These are phyloP conservation scores for Yamadazyma atmosphaerica DNA, from an alignment of 1,139 yeast genomes.

Conservation along the genomic window DNA sequence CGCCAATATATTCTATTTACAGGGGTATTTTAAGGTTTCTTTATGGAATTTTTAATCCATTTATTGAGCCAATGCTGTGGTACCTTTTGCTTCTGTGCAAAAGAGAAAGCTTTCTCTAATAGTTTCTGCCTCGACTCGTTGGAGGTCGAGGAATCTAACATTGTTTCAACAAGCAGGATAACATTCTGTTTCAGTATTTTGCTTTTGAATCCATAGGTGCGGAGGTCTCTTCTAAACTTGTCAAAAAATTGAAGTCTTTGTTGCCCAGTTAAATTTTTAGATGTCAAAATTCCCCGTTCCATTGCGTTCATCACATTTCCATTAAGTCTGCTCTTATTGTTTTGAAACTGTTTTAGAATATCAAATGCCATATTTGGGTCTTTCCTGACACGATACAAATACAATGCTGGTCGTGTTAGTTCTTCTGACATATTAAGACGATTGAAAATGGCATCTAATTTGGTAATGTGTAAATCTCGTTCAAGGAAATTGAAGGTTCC, in stretches of 20 bases:
- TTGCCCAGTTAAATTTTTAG: background rate
- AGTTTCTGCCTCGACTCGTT: background rate
- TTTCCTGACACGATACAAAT: slow-evolving; percentile 3
- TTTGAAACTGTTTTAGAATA: slow-evolving; percentile 4
- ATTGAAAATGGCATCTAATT: background rate
- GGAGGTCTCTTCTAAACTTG: slow-evolving; percentile 8
- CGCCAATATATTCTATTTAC: too few species aligned
- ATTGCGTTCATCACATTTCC: slow-evolving; percentile 8
- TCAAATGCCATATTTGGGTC: slow-evolving; percentile 7
- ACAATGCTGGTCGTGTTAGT: background rate
- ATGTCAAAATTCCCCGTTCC: slow-evolving; percentile 12
- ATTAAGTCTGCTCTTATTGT: slow-evolving; percentile 9
- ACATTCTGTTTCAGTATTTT: slow-evolving; percentile 10
- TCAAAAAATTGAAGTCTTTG: slow-evolving; percentile 8
- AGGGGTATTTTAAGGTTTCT: background rate
- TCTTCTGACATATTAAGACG: background rate
- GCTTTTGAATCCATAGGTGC: slow-evolving; percentile 10
- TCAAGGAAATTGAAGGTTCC: slow-evolving; percentile 9
- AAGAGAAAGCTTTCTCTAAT: slow-evolving; percentile 3
- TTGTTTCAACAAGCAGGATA: slow-evolving; percentile 7
- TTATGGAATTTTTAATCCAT: slow-evolving; percentile 3
- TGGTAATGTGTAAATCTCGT: slow-evolving; percentile 2
- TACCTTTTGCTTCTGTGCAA: slow-evolving; percentile 8
- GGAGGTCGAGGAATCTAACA: slow-evolving; percentile 4
- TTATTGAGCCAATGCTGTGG: slow-evolving; percentile 8